phyloP scores from a whole-genome alignment of 768 basidiomycete genomes.

The Termitomyces sp. region DNA sequence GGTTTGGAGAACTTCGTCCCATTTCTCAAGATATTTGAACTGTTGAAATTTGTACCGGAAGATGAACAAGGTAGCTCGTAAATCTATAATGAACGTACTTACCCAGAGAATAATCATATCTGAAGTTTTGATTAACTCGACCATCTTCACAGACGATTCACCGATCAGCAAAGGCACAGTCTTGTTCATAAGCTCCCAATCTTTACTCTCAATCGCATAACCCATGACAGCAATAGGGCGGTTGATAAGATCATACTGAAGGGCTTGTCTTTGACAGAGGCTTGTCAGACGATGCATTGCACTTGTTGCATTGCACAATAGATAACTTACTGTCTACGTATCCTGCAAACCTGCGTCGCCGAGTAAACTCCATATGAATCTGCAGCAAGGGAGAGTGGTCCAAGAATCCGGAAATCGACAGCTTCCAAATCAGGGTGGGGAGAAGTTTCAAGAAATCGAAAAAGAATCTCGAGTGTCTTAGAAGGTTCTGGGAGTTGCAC shows the following conservation, averaged over 20 bases:
- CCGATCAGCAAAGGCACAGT: neutral
- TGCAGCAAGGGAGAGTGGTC: conserved; percentile 4
- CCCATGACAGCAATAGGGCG: neutral
- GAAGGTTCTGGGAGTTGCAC: neutral
- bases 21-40: conserved; percentile 3
- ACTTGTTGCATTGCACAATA: neutral
- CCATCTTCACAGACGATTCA: neutral
- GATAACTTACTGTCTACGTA: neutral
- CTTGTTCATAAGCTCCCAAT: conserved; percentile 3
- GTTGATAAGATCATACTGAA: neutral
- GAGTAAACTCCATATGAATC: conserved; percentile 2
- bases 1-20: neutral
- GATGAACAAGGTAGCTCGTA: neutral
- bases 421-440: conserved; percentile 6
- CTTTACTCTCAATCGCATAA: neutral
- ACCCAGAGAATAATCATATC: neutral
- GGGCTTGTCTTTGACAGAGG: neutral
- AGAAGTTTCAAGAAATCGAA: neutral
- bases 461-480: neutral
- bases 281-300: neutral
- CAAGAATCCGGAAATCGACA: neutral
- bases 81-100: neutral
- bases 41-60: neutral
- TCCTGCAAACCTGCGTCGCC: neutral
- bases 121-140: neutral